phyloP scores from a whole-genome alignment of 345 rosid genomes.

The Eucalyptus curtisii region DNA sequence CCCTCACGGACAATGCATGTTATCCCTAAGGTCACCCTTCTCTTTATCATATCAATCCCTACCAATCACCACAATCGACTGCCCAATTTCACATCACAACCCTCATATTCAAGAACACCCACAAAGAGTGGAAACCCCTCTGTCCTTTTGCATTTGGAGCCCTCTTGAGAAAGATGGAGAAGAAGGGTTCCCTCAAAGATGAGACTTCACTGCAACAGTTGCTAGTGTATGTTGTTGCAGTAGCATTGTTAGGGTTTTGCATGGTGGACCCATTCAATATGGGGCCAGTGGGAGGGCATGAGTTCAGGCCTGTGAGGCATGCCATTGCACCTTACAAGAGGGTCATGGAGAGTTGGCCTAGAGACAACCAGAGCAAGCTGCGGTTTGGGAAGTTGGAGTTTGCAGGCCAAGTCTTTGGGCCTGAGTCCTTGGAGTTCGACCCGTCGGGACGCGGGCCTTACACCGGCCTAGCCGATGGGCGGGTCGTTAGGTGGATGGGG shows the following conservation, averaged over 20 bases:
- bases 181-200: constrained; percentile 15
- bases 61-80: background rate
- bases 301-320: constrained; percentile 80
- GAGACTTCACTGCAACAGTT: constrained; percentile 38
- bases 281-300: constrained; percentile 63
- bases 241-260: constrained; percentile 37
- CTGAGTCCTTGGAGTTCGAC: constrained; percentile 92
- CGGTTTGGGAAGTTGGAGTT: constrained; percentile 71
- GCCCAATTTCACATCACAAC: background rate
- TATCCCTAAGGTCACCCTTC: background rate
- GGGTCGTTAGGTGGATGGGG: constrained; percentile 97
- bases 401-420: constrained; percentile 65
- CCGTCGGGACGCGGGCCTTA: constrained; percentile 77
- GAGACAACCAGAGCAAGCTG: constrained; percentile 55
- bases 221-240: constrained; percentile 26
- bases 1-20: constrained; percentile 10
- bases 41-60: background rate
- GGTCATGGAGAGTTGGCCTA: constrained; percentile 81
- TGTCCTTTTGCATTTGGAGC: background rate
- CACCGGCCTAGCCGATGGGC: constrained; percentile 82
- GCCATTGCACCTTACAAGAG: constrained; percentile 79
- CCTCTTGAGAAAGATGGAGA: constrained; percentile 27
- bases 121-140: background rate
- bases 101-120: background rate
- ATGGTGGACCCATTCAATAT: constrained; percentile 61